Conservation (phyloP, 371 early-diverging fungal species). For the Cokeromyces recurvatus region DNA sequence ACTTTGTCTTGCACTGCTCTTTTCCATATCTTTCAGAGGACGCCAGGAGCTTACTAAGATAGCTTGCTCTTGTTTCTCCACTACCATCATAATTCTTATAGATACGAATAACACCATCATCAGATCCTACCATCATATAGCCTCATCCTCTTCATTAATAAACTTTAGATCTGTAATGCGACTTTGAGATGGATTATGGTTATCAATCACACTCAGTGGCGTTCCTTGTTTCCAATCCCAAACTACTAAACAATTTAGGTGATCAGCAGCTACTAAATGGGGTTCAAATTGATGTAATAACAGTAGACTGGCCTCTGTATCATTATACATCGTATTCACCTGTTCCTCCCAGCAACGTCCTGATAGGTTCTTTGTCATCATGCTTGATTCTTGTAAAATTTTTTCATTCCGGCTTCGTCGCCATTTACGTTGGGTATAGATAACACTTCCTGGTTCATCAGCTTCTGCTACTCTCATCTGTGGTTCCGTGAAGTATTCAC, state of each 20-base stretch:
- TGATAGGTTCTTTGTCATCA: slow-evolving; percentile 34
- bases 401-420: slow-evolving; percentile 68
- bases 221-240: slow-evolving; percentile 74
- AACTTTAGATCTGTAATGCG: slow-evolving; percentile 75
- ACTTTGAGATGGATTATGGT: slow-evolving; percentile 63
- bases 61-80: slow-evolving; percentile 43
- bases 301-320: slow-evolving; percentile 50
- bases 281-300: slow-evolving; percentile 78
- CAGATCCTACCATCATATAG: slow-evolving; percentile 67
- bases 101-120: slow-evolving; percentile 77
- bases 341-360: slow-evolving; percentile 66
- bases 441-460: slow-evolving; percentile 80
- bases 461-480: slow-evolving; percentile 82
- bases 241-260: slow-evolving; percentile 55
- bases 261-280: slow-evolving; percentile 71
- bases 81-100: slow-evolving; percentile 69
- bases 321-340: slow-evolving; percentile 53
- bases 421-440: slow-evolving; percentile 78
- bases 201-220: slow-evolving; percentile 62
- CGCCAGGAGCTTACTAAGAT: slow-evolving; percentile 75
- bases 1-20: slow-evolving; percentile 49
- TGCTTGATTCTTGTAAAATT: slow-evolving; percentile 53
- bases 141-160: slow-evolving; percentile 87
- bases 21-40: slow-evolving; percentile 66
- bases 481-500: slow-evolving; percentile 86